These are phyloP conservation scores for Zygoascus hellenicus DNA, from an alignment of 1,139 yeast species.

Conservation along the genomic window DNA sequence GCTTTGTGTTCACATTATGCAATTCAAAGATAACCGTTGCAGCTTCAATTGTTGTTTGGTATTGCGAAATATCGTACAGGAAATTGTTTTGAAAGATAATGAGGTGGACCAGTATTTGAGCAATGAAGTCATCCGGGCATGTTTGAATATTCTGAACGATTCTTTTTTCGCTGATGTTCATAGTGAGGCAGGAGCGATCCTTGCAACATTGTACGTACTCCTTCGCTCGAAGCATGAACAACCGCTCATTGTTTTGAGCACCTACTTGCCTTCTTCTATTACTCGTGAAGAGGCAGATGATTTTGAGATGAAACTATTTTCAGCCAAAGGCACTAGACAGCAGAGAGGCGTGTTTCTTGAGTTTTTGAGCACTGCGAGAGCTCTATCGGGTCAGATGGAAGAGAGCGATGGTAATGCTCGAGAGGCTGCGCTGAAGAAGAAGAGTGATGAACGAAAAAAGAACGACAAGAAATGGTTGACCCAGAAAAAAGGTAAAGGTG, in stretches of 20 bases:
- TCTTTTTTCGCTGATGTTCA: slow-evolving; percentile 82
- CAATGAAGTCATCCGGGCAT: slow-evolving; percentile 43
- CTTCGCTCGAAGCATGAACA: slow-evolving; percentile 52
- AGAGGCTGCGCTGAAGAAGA: slow-evolving; percentile 34
- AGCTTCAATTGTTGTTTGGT: slow-evolving; percentile 84
- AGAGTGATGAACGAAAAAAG: slow-evolving; percentile 30
- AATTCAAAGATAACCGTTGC: slow-evolving; percentile 85
- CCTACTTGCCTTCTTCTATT: slow-evolving; percentile 38
- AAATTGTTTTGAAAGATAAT: slow-evolving; percentile 60
- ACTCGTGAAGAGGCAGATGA: slow-evolving; percentile 28
- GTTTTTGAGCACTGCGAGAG: slow-evolving; percentile 42
- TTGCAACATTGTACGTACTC: slow-evolving; percentile 72
- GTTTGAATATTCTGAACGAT: slow-evolving; percentile 61
- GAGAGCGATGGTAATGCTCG: slow-evolving; percentile 39
- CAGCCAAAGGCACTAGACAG: slow-evolving; percentile 51
- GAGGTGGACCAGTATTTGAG: slow-evolving; percentile 76
- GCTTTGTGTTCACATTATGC: slow-evolving; percentile 68
- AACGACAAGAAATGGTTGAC: slow-evolving; percentile 20
- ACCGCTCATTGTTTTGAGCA: slow-evolving; percentile 37
- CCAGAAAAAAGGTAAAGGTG: slow-evolving; percentile 46
- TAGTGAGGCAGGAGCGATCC: slow-evolving; percentile 82
- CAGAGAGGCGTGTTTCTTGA: slow-evolving; percentile 71
- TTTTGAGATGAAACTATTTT: slow-evolving; percentile 54
- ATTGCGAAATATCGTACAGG: slow-evolving; percentile 62
- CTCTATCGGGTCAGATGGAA: slow-evolving; percentile 32